These are phyloP conservation scores for Cladophialophora exuberans DNA, from an alignment of 2,329 filamentous ascomycete species.

Conservation along the genomic window DNA sequence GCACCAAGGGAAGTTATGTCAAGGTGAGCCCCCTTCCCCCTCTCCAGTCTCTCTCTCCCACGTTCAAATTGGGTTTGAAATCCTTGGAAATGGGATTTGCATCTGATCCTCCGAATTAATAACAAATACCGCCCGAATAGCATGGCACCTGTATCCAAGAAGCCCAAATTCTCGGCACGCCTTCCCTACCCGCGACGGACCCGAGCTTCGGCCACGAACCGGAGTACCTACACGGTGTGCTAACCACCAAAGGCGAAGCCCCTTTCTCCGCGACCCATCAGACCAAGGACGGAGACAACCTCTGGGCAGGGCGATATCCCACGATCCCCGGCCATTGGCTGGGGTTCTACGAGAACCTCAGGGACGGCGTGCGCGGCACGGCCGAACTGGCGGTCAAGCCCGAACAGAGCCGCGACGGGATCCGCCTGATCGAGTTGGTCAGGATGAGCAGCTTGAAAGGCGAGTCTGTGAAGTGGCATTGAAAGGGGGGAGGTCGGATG, in stretches of 20 bases:
- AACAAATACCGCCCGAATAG: no score
- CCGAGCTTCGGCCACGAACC: conserved; percentile 67
- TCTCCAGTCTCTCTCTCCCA: neutral
- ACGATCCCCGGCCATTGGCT: conserved; percentile 26
- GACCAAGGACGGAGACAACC: conserved; percentile 9
- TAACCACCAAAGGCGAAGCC: conserved; percentile 44
- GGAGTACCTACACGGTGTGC: conserved; percentile 58
- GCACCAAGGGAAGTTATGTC: conserved; percentile 72
- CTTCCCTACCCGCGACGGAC: conserved; percentile 62
- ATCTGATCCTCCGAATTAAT: no score
- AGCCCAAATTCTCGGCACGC: conserved; percentile 68
- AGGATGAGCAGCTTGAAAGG: conserved; percentile 17
- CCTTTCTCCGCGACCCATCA: conserved; percentile 11
- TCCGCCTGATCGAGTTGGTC: conserved; percentile 27
- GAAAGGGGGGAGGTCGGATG: neutral
- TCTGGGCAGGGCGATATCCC: conserved; percentile 20
- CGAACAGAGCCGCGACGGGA: conserved; percentile 22
- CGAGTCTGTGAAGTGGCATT: conserved; percentile 16
- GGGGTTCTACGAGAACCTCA: conserved; percentile 28
- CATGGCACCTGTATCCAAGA: conserved; percentile 61
- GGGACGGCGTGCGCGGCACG: conserved; percentile 12
- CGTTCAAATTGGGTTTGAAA: no score
- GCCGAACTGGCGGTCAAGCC: conserved; percentile 20
- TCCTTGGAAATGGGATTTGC: no score
- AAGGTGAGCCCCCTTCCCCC: conserved; percentile 48